Evolutionary conservation across 176 grass and related monocot genomes (phyloP).

Genomic region (Leersia perrieri): DNA sequence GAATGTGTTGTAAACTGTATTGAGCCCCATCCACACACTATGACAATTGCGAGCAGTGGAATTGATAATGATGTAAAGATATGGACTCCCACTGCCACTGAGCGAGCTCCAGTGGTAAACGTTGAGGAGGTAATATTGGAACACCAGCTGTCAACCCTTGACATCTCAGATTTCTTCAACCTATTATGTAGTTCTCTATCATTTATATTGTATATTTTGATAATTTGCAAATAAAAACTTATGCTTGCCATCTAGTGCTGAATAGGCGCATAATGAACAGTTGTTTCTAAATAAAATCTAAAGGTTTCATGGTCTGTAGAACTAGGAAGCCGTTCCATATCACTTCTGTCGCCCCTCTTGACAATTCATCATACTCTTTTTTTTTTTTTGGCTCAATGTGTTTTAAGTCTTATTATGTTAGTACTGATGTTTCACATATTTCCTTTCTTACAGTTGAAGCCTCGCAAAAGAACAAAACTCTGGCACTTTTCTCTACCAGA

Average conservation of each 20-base stretch:
- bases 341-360: neutral
- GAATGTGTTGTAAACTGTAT: conserved; percentile 81
- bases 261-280: neutral
- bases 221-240: conserved; percentile 3
- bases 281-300: neutral
- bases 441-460: conserved; percentile 33
- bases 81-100: conserved; percentile 70
- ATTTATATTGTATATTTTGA: neutral
- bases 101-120: conserved; percentile 48
- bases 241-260: neutral
- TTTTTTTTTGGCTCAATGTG: neutral
- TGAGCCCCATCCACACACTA: conserved; percentile 66
- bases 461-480: conserved; percentile 56
- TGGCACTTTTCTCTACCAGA: conserved; percentile 47
- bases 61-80: conserved; percentile 92
- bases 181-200: conserved; percentile 24
- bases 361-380: neutral
- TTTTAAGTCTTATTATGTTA: neutral
- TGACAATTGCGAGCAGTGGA: conserved; percentile 69
- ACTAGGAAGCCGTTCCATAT: conserved; percentile 1
- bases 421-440: neutral
- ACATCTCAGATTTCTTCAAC: conserved; percentile 2
- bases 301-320: neutral
- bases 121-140: conserved; percentile 59
- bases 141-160: neutral